Percentiles rank a stretch among this genome's conserved stretches.
Conservation (phyloP, 306 rosid species). For the Prunus campanulata region DNA sequence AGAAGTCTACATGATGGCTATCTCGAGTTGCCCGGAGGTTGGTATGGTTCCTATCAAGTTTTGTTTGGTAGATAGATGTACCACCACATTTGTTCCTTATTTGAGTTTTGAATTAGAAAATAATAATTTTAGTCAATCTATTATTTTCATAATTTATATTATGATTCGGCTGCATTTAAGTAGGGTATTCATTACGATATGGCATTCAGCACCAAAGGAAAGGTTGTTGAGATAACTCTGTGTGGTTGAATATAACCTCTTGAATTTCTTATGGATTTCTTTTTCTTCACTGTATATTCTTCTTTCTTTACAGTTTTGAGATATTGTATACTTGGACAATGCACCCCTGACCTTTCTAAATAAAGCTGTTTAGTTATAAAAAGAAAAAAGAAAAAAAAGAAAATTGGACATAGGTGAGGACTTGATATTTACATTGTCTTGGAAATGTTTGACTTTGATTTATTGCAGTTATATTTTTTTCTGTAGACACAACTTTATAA, state of each 20-base stretch:
- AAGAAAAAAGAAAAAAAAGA: background rate
- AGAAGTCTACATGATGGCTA: constrained; percentile 39
- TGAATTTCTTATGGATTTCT: background rate
- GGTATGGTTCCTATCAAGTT: constrained; percentile 15
- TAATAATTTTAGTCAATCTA: background rate
- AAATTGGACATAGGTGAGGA: background rate
- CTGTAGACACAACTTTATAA: background rate
- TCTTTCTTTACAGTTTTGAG: background rate
- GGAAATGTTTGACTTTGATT: too few species aligned
- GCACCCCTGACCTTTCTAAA: background rate
- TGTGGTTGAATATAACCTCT: background rate
- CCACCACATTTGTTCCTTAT: background rate
- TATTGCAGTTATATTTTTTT: background rate
- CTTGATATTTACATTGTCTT: background rate
- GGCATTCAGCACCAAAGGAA: background rate
- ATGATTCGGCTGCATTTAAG: background rate
- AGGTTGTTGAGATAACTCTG: background rate
- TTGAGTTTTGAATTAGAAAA: background rate
- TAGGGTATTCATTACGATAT: background rate
- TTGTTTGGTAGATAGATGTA: background rate
- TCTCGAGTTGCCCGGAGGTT: constrained; percentile 69
- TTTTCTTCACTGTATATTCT: background rate
- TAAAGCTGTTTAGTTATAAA: background rate
- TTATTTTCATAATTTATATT: background rate
- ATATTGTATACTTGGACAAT: background rate